These are phyloP conservation scores for Dothideomycetes sp. DNA, from an alignment of 2,329 filamentous ascomycete species.

Conservation along the genomic window DNA sequence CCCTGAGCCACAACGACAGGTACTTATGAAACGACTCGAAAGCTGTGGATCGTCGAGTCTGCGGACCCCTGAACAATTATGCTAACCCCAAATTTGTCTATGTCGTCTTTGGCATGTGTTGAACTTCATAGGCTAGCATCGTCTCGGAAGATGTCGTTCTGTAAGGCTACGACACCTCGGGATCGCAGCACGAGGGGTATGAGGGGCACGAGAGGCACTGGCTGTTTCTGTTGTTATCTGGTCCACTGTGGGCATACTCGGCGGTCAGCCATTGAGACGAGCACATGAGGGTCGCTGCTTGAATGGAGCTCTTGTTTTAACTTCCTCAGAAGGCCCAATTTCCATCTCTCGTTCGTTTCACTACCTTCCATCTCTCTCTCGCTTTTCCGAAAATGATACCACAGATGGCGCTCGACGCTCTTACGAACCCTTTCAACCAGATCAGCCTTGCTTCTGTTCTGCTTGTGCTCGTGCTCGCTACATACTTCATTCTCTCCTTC, in stretches of 20 bases:
- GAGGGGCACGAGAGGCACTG: slow-evolving; percentile 9
- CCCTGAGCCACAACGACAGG: neutral
- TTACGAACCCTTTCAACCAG: slow-evolving; percentile 20
- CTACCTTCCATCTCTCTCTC: neutral
- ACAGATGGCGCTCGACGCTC: slow-evolving; percentile 9
- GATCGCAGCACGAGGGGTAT: neutral
- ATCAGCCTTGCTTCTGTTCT: slow-evolving; percentile 22
- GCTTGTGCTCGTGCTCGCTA: slow-evolving; percentile 21
- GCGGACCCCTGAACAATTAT: too few relatives aligned
- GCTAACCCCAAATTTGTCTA: too few relatives aligned
- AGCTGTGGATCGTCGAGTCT: too few relatives aligned
- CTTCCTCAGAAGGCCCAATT: neutral
- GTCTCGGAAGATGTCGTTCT: too few relatives aligned
- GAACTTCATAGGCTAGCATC: slow-evolving; percentile 8
- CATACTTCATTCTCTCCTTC: slow-evolving; percentile 24
- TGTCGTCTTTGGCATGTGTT: slow-evolving; percentile 7
- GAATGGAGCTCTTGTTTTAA: slow-evolving; percentile 1
- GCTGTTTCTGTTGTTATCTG: slow-evolving; percentile 2
- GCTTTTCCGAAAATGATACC: slow-evolving; percentile 3
- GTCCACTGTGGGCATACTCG: slow-evolving; percentile 4
- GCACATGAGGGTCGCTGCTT: slow-evolving; percentile 3
- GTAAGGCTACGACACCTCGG: too few relatives aligned
- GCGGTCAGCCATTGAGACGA: neutral
- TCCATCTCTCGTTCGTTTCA: slow-evolving; percentile 2
- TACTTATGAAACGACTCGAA: neutral